These are phyloP conservation scores for Penstemon eatonii DNA, from an alignment of 257 asterid species.

Conservation along the genomic window DNA sequence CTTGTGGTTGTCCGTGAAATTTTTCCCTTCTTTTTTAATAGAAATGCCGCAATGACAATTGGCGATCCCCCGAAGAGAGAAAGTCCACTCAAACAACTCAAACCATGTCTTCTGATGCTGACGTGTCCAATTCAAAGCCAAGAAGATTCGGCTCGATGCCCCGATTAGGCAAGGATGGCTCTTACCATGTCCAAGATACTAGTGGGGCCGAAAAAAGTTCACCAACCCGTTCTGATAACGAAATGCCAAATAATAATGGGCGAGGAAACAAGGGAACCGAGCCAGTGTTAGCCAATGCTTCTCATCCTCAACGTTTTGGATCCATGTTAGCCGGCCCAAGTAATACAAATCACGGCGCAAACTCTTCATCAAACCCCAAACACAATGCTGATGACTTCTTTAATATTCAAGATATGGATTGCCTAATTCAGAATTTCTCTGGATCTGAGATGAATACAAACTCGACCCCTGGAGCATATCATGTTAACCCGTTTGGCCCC, in stretches of 20 bases:
- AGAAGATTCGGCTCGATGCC: constrained; percentile 55
- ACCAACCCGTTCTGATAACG: neutral
- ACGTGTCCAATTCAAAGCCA: constrained; percentile 17
- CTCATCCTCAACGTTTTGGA: constrained; percentile 17
- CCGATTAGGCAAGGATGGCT: neutral
- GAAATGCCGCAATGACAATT: constrained; percentile 51
- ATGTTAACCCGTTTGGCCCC: neutral
- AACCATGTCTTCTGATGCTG: neutral
- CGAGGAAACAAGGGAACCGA: neutral
- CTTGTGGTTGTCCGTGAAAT: neutral
- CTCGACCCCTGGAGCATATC: neutral
- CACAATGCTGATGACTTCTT: constrained; percentile 22
- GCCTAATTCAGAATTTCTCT: constrained; percentile 20
- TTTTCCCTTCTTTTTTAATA: neutral
- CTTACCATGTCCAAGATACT: neutral
- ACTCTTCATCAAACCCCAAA: neutral
- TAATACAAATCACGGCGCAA: neutral
- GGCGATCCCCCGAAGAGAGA: constrained; percentile 42
- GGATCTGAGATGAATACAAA: constrained; percentile 19
- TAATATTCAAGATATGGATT: constrained; percentile 26
- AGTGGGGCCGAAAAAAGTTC: constrained; percentile 17
- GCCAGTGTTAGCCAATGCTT: neutral
- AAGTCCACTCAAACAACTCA: neutral
- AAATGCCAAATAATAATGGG: neutral
- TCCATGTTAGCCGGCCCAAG: constrained; percentile 7